A percentile compares a stretch with the other conserved stretches of the same genome.
These are phyloP conservation scores for Dothistroma septosporum DNA, from an alignment of 2,329 filamentous ascomycete species.

Conservation along the genomic window DNA sequence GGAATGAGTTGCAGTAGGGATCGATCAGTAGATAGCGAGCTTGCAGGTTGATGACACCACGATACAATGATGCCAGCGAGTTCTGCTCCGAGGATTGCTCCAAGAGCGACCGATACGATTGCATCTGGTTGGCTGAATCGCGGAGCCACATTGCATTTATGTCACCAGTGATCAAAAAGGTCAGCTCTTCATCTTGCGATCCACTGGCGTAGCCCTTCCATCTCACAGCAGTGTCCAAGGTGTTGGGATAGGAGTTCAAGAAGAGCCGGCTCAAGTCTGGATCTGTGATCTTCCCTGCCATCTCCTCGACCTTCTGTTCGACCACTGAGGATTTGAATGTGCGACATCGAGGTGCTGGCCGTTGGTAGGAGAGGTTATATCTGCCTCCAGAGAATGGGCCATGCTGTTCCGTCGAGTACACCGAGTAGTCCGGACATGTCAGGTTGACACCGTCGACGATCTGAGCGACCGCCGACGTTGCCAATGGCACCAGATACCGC, in stretches of 20 bases:
- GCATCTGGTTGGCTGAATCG: slow-evolving; percentile 63
- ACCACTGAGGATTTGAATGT: slow-evolving; percentile 46
- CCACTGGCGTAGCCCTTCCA: slow-evolving; percentile 58
- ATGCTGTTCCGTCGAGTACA: slow-evolving; percentile 41
- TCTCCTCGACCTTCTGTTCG: slow-evolving; percentile 37
- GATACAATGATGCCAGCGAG: slow-evolving; percentile 63
- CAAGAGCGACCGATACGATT: slow-evolving; percentile 62
- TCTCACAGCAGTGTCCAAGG: slow-evolving; percentile 66
- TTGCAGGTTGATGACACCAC: slow-evolving; percentile 69
- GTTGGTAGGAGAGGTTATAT: slow-evolving; percentile 45
- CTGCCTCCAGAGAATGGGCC: slow-evolving; percentile 43
- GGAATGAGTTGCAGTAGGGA: slow-evolving; percentile 53
- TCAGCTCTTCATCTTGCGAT: slow-evolving; percentile 57
- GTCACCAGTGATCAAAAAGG: slow-evolving; percentile 57
- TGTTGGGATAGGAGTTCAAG: slow-evolving; percentile 69
- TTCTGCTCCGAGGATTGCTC: slow-evolving; percentile 50
- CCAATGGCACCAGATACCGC: slow-evolving; percentile 10
- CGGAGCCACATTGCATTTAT: slow-evolving; percentile 56
- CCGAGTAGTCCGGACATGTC: slow-evolving; percentile 40
- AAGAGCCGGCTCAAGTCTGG: slow-evolving; percentile 67
- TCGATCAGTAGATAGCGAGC: slow-evolving; percentile 62
- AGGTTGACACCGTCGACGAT: slow-evolving; percentile 15
- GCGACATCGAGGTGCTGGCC: slow-evolving; percentile 42
- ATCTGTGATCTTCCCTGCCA: slow-evolving; percentile 39
- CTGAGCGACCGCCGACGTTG: slow-evolving; percentile 1